Evolutionary conservation across 306 rosid genomes (phyloP).

Genomic region (Quillaja saponaria): DNA sequence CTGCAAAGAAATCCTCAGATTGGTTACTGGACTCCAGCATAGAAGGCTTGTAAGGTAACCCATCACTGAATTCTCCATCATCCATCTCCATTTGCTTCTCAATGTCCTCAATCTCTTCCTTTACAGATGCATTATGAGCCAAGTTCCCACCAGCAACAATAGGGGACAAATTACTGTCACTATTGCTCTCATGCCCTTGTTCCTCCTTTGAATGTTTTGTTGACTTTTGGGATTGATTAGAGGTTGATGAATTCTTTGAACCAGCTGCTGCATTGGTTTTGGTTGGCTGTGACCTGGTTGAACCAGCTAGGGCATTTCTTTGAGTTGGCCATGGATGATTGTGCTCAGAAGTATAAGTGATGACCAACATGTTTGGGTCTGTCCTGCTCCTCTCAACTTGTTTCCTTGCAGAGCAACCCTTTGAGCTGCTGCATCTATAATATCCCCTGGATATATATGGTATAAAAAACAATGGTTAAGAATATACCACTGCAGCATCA

Average conservation of each 20-base stretch:
- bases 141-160: constrained; percentile 32
- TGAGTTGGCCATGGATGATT: constrained; percentile 99
- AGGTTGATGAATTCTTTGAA: constrained; percentile 34
- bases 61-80: constrained; percentile 53
- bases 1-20: constrained; percentile 71
- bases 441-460: constrained; percentile 58
- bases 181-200: constrained; percentile 27
- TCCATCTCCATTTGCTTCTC: constrained; percentile 50
- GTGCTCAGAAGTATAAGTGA: constrained; percentile 94
- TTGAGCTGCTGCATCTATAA: constrained; percentile 93
- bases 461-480: not conserved
- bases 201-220: constrained; percentile 48
- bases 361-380: constrained; percentile 92
- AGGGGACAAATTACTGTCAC: constrained; percentile 34
- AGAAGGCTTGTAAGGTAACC: constrained; percentile 50
- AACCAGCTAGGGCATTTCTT: constrained; percentile 88
- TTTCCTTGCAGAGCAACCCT: constrained; percentile 92
- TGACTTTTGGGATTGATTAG: constrained; percentile 35
- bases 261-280: too few species aligned
- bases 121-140: constrained; percentile 37
- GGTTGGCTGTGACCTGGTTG: constrained; percentile 66
- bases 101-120: constrained; percentile 55
- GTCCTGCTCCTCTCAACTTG: constrained; percentile 91
- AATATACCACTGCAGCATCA: not conserved
- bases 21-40: constrained; percentile 31